Evolutionary conservation across 768 basidiomycete species (phyloP).

Genomic region (Pleurotus citrinopileatus): DNA sequence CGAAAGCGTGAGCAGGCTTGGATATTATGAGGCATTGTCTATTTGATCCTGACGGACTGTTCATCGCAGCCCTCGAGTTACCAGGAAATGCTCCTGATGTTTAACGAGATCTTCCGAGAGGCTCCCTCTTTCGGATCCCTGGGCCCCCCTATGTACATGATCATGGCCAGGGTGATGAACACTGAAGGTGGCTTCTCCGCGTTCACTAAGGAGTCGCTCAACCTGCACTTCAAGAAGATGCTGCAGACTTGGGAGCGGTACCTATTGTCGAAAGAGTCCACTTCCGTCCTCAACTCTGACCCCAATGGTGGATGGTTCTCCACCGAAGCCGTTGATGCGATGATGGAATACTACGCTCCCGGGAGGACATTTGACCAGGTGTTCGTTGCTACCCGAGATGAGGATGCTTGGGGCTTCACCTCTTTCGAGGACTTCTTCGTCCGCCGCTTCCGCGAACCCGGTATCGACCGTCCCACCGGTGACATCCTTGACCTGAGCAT

Average conservation of each 20-base stretch:
- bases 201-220: slow-evolving; percentile 10
- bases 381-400: slow-evolving; percentile 37
- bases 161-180: slow-evolving; percentile 15
- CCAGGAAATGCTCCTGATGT: slow-evolving; percentile 9
- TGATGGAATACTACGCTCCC: slow-evolving; percentile 4
- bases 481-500: slow-evolving; percentile 23
- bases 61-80: slow-evolving; percentile 24
- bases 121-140: slow-evolving; percentile 12
- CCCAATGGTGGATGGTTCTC: slow-evolving; percentile 13
- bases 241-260: slow-evolving; percentile 12
- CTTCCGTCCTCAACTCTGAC: slow-evolving; percentile 10
- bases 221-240: slow-evolving; percentile 13
- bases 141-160: slow-evolving; percentile 15
- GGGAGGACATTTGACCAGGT: slow-evolving; percentile 30
- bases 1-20: neutral
- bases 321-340: slow-evolving; percentile 5
- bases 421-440: slow-evolving; percentile 60
- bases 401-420: slow-evolving; percentile 38
- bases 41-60: slow-evolving; percentile 17
- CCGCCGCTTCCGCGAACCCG: slow-evolving; percentile 33
- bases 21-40: neutral
- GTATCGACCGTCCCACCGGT: slow-evolving; percentile 36
- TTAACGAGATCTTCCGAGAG: slow-evolving; percentile 13
- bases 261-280: slow-evolving; percentile 10
- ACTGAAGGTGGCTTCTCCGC: slow-evolving; percentile 17